Evolutionary conservation across 1,284 basidiomycete genomes (phyloP).

Genomic region (Microbotryomycetes sp.): DNA sequence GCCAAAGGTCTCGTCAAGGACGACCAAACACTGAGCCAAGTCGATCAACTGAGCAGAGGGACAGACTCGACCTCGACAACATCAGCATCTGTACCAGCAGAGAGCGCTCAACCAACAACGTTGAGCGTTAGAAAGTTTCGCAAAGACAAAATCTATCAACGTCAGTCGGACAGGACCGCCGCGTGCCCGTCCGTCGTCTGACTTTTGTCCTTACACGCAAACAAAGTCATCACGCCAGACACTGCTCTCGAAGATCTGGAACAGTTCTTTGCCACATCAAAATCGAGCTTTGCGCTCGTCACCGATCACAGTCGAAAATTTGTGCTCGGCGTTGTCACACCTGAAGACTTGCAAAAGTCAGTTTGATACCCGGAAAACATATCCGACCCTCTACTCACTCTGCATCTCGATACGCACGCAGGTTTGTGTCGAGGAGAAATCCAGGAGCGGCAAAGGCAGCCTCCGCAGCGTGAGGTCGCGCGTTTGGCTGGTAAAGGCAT

Average conservation of each 20-base stretch:
- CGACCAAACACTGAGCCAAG: not conserved
- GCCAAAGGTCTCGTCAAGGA: not conserved
- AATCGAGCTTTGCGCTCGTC: conserved; percentile 21
- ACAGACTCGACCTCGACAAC: conserved; percentile 11
- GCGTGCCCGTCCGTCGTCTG: too few relatives aligned
- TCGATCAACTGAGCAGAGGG: not conserved
- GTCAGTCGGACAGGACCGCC: too few relatives aligned
- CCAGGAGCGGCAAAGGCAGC: too few relatives aligned
- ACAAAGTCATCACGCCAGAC: conserved; percentile 25
- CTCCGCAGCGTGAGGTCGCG: too few relatives aligned
- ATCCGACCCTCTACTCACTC: too few relatives aligned
- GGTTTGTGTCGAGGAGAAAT: not conserved
- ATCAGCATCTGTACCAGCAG: not conserved
- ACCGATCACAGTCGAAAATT: conserved; percentile 28
- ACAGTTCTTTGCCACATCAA: conserved; percentile 13
- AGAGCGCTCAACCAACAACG: not conserved
- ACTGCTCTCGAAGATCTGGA: conserved; percentile 26
- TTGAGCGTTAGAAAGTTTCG: not conserved
- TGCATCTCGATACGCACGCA: too few relatives aligned
- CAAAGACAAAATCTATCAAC: not conserved
- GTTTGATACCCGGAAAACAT: too few relatives aligned
- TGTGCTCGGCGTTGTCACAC: conserved; percentile 25
- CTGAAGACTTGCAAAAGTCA: conserved; percentile 25
- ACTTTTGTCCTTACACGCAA: too few relatives aligned
- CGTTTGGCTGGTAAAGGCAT: too few relatives aligned